Conservation (phyloP, 2,329 filamentous ascomycete species). For the Fusarium sarcochroum region DNA sequence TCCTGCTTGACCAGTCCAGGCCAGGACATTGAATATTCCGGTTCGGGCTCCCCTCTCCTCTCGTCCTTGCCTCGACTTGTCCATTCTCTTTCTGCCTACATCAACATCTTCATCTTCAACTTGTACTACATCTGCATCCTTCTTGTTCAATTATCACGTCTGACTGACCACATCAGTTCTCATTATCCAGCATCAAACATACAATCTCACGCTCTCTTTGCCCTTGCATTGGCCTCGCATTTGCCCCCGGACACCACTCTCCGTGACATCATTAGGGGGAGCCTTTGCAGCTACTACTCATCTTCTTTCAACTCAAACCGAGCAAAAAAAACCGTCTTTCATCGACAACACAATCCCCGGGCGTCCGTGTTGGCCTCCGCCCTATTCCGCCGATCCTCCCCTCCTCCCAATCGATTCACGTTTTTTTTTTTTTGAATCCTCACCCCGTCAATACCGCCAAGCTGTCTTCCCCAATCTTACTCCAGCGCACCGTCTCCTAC, state of each 20-base stretch:
- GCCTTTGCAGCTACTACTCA: conserved; percentile 34
- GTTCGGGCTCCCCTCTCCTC: conserved; percentile 41
- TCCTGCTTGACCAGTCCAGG: conserved; percentile 41
- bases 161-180: conserved; percentile 33
- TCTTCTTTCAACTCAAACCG: conserved; percentile 22
- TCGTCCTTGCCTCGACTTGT: conserved; percentile 40
- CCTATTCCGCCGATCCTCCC: conserved; percentile 25
- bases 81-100: conserved; percentile 31
- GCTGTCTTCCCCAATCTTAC: conserved; percentile 90
- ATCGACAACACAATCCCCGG: conserved; percentile 29
- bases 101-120: conserved; percentile 17
- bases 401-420: conserved; percentile 25
- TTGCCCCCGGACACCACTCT: conserved; percentile 34
- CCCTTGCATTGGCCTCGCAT: conserved; percentile 44
- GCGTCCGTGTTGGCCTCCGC: conserved; percentile 19
- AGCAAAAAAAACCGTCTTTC: conserved; percentile 20
- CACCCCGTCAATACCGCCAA: conserved; percentile 82
- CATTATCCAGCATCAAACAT: conserved; percentile 39
- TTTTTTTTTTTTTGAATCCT: conserved; percentile 36
- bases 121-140: conserved; percentile 25
- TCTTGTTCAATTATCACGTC: conserved; percentile 17
- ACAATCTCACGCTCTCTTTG: conserved; percentile 33
- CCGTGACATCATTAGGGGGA: conserved; percentile 51
- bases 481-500: conserved; percentile 92
- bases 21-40: conserved; percentile 47